Base-by-base conservation (phyloP, 2,329 filamentous ascomycete species). In the Colletotrichum sidae region DNA sequence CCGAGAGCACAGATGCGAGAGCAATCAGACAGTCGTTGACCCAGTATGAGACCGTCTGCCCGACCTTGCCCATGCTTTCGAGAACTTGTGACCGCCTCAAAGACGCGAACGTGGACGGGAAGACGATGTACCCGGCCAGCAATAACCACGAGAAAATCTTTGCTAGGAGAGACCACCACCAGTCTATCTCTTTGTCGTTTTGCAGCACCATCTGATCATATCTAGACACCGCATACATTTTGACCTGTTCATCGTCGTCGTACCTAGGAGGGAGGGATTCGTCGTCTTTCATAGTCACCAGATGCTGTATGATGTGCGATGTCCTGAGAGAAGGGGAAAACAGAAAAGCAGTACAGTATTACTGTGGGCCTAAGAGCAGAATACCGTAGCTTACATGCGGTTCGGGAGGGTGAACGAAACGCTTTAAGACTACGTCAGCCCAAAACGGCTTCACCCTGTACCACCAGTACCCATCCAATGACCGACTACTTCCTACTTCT, bases 21-120 rank as follows among this genome's bases (percentile, higher is more conserved):
- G 58, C 35, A 8, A 50, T 50, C 4, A 60, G 25, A 34, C 17
- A 60, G 51, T 60, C 12, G 11, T 60, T 60, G 4, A 60, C 11
- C 1, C 42, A 38, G 25, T 25, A 25, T 25, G 4, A 25, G 25
- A 25, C 17, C 17, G 17, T 17, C 17, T 17, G 17, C 4, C 50
- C 8, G 3, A 60, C 41, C 44, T 17, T 38, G 13, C 50, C 35
- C 12, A 60, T 60, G 12, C 41, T 55, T 44, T 60, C 12, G 11
- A 55, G 58, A 10, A 45, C 58, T 51, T 45, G 17, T 5, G 6
- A 60, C 17, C 13, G 17, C 25, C 25, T 25, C 1, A 25, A 25
- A 1, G 25, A 25, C 4, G 4, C 4, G 3, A 25, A 25, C 4
- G 4, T 25, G 4, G 25, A 1, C 4, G 4, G 25, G 25, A 25